These are phyloP conservation scores for Dalbergia cochinchinensis DNA, from an alignment of 306 rosid species.

Conservation along the genomic window DNA sequence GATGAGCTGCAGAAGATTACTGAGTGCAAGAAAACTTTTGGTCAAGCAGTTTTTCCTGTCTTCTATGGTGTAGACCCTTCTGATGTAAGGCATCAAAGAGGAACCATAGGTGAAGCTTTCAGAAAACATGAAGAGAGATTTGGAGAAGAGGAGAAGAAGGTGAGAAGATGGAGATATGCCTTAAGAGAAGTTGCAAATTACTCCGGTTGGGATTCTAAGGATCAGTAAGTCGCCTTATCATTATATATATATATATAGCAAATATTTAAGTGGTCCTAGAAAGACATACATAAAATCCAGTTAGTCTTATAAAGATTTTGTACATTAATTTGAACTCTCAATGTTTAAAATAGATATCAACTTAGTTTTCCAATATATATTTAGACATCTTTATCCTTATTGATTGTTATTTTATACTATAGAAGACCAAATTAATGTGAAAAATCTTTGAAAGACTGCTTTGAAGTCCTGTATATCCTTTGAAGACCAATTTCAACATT, in stretches of 20 bases:
- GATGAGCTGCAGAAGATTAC: constrained; percentile 53
- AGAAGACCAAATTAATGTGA: too few species aligned
- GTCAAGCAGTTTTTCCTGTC: constrained; percentile 43
- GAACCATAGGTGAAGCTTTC: constrained; percentile 40
- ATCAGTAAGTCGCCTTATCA: constrained; percentile 40
- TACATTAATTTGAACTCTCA: too few species aligned
- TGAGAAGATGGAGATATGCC: constrained; percentile 49
- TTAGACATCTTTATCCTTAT: too few species aligned
- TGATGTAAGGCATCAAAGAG: constrained; percentile 50
- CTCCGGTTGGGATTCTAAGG: constrained; percentile 54
- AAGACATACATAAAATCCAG: too few species aligned
- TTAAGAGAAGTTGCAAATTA: constrained; percentile 40
- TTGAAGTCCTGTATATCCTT: too few species aligned
- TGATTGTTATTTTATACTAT: too few species aligned
- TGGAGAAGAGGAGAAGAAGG: constrained; percentile 24
- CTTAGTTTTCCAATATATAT: too few species aligned
- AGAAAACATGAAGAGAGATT: constrained; percentile 45
- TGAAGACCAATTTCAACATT: too few species aligned
- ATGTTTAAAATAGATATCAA: too few species aligned
- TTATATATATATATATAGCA: not conserved
- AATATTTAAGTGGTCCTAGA: too few species aligned
- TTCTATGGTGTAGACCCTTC: constrained; percentile 52
- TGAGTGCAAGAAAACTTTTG: constrained; percentile 33
- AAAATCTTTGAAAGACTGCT: too few species aligned
- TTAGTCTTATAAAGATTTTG: too few species aligned